Evolutionary conservation across 148 eudicot species (phyloP), one percentile per base, ranked within the genome.

Genomic region (Camellia lanceoleosa): DNA sequence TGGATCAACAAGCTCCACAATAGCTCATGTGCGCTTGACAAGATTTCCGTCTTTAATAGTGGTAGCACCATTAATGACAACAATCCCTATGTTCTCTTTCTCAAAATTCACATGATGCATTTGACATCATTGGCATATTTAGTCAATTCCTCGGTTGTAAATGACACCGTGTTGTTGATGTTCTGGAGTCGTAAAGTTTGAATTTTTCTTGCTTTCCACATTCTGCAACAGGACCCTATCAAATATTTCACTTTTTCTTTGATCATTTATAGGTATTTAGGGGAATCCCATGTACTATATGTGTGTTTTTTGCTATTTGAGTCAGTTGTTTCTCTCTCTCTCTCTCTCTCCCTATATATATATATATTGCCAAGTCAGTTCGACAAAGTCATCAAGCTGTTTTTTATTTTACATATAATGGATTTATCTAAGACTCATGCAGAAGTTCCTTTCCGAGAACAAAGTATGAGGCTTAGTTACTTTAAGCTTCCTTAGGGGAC

Each of bases 171-270:
- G 19, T 60, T 60, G 13, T 11, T 60, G 63, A 16, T 19, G 63
- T 60, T 15, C 7, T 60, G 19, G 19, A 60, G 19, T 16, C 18
- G 1, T 62, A 62, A 62, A 2, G 6, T 62, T 62, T 62, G 7
- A 62, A 62, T 62, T 62, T 62, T 1, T 62, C 30, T 62, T 62
- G 19, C 66, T 13, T 62, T 19, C 8, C 15, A 62, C 38, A 5
- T 62, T 62, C 66, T 0, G 19, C 2, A 62, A 62, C 5, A 0
- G 38, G 66, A 62, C 19, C 43, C 43, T 65, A 30, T 65, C 68
- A 65, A 65, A 23, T 65, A 65, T 65, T 65, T 65, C 15, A 65
- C 42, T 23, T 65, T 65, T 65, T 65, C 68, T 65, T 23, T 65
- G 44, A 65, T 65, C 68, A 20, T 23, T 13, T 23, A 42, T 65